These are phyloP conservation scores for Phlebiopsis flavidoalba DNA, from an alignment of 768 basidiomycete genomes.

Conservation along the genomic window DNA sequence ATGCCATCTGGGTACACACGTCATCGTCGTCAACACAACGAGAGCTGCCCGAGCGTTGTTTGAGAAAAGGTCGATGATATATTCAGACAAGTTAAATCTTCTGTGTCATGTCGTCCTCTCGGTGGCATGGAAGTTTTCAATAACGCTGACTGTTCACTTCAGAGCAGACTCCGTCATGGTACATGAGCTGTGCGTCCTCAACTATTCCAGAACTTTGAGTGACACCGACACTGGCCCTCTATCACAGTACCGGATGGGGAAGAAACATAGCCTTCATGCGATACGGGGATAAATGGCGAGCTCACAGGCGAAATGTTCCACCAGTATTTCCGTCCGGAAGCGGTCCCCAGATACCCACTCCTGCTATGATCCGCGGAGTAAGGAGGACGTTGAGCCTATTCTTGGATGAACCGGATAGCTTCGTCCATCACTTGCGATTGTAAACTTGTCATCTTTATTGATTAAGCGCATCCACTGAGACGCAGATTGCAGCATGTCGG, in stretches of 20 bases:
- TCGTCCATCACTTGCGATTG: conserved; percentile 3
- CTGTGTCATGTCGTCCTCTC: too few relatives aligned
- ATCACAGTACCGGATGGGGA: not conserved
- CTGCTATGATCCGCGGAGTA: not conserved
- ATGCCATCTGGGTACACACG: not conserved
- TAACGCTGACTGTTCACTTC: not conserved
- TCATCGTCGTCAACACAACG: not conserved
- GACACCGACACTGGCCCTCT: not conserved
- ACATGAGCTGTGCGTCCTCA: not conserved
- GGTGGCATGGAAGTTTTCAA: too few relatives aligned
- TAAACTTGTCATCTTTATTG: not conserved
- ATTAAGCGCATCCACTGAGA: not conserved
- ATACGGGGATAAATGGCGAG: conserved; percentile 6
- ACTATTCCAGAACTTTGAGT: not conserved
- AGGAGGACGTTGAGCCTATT: not conserved
- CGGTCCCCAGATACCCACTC: not conserved
- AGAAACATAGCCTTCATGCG: conserved; percentile 5
- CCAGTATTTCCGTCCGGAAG: conserved; percentile 8
- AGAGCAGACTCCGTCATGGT: not conserved
- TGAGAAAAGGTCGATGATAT: conserved; percentile 1
- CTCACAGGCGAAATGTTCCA: conserved; percentile 1
- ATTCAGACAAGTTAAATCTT: not conserved
- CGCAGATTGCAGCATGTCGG: not conserved
- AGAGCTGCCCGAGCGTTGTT: not conserved
- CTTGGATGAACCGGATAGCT: conserved; percentile 1